A percentile compares a stretch with the other conserved stretches of the same genome.
Conservation (phyloP, 257 asterid genomes). For the Oldenlandia corymbosa region DNA sequence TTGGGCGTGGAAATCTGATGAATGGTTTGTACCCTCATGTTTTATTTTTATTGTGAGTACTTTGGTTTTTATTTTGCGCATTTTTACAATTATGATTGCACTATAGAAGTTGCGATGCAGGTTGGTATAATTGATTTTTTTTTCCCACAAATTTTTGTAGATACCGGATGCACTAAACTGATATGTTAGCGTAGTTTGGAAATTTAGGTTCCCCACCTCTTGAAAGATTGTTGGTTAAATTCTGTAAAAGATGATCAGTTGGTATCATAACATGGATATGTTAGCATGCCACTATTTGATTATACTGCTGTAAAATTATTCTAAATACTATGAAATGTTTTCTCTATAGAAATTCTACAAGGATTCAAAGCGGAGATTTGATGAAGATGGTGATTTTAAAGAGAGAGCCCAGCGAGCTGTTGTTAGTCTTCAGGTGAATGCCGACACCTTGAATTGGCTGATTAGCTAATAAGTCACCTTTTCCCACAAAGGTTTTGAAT, state of each 20-base stretch:
- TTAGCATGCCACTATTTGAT: background rate
- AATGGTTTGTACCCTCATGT: background rate
- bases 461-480: no score
- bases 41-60: background rate
- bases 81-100: background rate
- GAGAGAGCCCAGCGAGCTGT: conserved; percentile 89
- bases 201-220: background rate
- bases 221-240: background rate
- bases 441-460: no score
- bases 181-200: background rate
- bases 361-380: conserved; percentile 84
- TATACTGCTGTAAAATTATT: background rate
- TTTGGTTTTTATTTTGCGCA: background rate
- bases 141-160: background rate
- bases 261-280: background rate
- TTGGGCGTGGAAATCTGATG: background rate
- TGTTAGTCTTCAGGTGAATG: conserved; percentile 86
- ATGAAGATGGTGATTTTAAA: conserved; percentile 67
- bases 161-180: background rate
- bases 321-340: background rate
- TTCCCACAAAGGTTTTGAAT: no score
- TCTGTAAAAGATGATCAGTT: no score
- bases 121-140: background rate
- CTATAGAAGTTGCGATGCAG: background rate
- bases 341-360: conserved; percentile 67